These are phyloP conservation scores for Gonapodya prolifera DNA, from an alignment of 192 early-diverging fungal species.

Conservation along the genomic window DNA sequence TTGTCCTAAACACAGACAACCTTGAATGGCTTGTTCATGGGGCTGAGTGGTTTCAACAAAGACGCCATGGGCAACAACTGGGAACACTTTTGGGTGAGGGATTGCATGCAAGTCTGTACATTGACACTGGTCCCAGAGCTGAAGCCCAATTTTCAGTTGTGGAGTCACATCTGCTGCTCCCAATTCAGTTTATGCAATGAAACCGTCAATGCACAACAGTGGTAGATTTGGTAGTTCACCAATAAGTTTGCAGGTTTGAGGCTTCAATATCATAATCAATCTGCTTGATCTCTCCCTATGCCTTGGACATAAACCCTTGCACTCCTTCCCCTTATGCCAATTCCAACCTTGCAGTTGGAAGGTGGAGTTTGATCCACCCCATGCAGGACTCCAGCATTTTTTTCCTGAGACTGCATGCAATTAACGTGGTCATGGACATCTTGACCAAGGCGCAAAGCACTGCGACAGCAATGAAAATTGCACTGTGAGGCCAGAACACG, in stretches of 20 bases:
- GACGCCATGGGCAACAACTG: too few relatives aligned
- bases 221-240: not conserved
- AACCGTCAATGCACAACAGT: not conserved
- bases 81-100: not conserved
- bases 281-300: not conserved
- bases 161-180: not conserved
- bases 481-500: not conserved
- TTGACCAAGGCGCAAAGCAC: not conserved
- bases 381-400: not conserved
- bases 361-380: not conserved
- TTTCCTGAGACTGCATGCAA: not conserved
- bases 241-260: not conserved
- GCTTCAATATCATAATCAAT: not conserved
- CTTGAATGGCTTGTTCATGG: not conserved
- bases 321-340: not conserved
- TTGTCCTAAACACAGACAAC: not conserved
- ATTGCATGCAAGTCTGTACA: not conserved
- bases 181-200: not conserved
- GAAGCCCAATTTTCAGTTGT: not conserved
- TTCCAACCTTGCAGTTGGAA: not conserved
- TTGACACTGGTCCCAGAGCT: not conserved
- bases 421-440: not conserved
- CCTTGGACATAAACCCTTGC: not conserved
- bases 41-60: not conserved
- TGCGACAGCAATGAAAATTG: not conserved